Evolutionary conservation across 768 basidiomycete species (phyloP).

Genomic region (Phlebiopsis gigantea): DNA sequence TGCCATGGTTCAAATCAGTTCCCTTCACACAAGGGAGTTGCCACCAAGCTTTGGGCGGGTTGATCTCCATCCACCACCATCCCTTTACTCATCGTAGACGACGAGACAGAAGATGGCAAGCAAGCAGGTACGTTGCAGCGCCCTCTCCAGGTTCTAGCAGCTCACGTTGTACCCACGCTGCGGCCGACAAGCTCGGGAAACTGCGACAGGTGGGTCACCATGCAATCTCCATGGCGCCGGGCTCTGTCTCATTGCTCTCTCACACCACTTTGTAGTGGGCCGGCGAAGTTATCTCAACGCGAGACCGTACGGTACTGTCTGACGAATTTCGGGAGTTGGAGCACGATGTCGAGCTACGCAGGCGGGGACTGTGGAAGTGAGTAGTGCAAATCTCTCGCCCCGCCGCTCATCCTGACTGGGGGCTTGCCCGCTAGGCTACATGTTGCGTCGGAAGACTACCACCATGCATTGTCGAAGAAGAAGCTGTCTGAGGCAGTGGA

Average conservation of each 20-base stretch:
- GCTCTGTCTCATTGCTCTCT: conserved; percentile 14
- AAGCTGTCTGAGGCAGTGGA: conserved; percentile 59
- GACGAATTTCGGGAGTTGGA: conserved; percentile 81
- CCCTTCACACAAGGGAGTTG: background rate
- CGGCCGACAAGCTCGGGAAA: conserved; percentile 57
- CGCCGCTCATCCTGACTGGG: background rate
- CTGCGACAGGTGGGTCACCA: conserved; percentile 57
- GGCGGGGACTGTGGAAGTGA: conserved; percentile 68
- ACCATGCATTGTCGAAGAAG: conserved; percentile 69
- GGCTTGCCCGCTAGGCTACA: conserved; percentile 48
- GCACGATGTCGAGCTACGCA: conserved; percentile 76
- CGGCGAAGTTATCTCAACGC: conserved; percentile 80
- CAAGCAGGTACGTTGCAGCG: conserved; percentile 48
- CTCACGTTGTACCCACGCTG: conserved; percentile 1
- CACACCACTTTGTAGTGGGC: conserved; percentile 56
- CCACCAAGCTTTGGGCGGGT: background rate
- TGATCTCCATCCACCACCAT: background rate
- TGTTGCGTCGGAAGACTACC: conserved; percentile 66
- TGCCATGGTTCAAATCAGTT: background rate
- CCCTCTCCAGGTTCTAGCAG: background rate
- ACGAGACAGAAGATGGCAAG: conserved; percentile 44
- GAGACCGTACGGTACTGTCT: conserved; percentile 73
- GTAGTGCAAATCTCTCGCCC: conserved; percentile 21
- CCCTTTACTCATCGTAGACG: background rate
- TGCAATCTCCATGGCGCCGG: conserved; percentile 4